Conservation (phyloP, 73 alveolate species). For the Tetrahymena malaccensis region DNA sequence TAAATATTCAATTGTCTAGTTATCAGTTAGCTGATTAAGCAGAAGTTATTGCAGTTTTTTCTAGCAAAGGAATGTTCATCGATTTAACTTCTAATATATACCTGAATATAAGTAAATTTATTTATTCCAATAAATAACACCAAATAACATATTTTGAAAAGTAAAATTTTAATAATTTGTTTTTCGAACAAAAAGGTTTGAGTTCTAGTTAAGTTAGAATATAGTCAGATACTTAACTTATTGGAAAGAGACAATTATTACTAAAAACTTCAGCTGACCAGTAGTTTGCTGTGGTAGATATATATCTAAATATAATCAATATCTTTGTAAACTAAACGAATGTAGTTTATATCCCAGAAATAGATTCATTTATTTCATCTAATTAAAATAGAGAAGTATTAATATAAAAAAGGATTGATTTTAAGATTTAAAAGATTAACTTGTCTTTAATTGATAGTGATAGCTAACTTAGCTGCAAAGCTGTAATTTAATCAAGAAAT, state of each 20-base stretch:
- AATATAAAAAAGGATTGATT: not conserved
- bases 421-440: not conserved
- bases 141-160: no score
- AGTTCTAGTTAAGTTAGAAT: not conserved
- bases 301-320: not conserved
- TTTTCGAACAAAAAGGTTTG: not conserved
- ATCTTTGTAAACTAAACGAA: not conserved
- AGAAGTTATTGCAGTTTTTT: not conserved
- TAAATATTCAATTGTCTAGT: not conserved
- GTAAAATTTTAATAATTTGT: no score
- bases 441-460: not conserved
- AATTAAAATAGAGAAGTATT: not conserved
- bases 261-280: not conserved
- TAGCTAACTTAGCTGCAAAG: not conserved
- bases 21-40: not conserved
- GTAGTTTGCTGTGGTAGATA: not conserved
- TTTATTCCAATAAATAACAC: no score
- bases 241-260: not conserved
- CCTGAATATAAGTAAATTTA: not conserved
- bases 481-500: not conserved
- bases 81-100: not conserved
- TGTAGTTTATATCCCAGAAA: not conserved
- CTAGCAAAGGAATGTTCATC: not conserved
- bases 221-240: not conserved
- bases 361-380: not conserved